Percentiles rank a stretch among this genome's conserved stretches.
phyloP scores from a whole-genome alignment of 2,329 filamentous ascomycete species.

The Cladophialophora bantiana region DNA sequence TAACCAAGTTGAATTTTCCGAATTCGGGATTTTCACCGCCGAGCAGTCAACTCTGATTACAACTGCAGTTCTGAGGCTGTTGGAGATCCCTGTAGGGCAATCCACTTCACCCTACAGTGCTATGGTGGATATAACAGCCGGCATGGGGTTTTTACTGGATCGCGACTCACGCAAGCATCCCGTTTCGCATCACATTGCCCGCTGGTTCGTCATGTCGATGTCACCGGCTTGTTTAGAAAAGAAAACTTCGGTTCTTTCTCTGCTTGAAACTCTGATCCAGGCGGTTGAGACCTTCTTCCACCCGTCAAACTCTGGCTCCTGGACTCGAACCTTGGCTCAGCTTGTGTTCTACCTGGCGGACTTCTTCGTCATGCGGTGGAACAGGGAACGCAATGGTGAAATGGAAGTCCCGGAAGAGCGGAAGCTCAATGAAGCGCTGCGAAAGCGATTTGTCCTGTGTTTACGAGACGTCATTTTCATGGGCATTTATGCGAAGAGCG shows the following conservation, averaged over 20 bases:
- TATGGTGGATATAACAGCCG: constrained; percentile 80
- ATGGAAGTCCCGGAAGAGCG: constrained; percentile 83
- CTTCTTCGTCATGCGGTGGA: constrained; percentile 97
- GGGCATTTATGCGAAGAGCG: constrained; percentile 96
- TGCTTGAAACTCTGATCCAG: constrained; percentile 88
- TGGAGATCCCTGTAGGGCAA: constrained; percentile 96
- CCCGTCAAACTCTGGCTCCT: constrained; percentile 90
- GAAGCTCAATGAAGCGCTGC: constrained; percentile 79
- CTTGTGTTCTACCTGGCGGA: constrained; percentile 91
- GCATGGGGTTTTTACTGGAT: constrained; percentile 84
- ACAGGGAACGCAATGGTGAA: constrained; percentile 90
- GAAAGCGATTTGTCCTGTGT: constrained; percentile 85
- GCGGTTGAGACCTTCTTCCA: constrained; percentile 99
- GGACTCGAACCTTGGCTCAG: constrained; percentile 90
- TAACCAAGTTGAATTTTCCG: constrained; percentile 76
- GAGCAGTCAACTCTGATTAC: constrained; percentile 94
- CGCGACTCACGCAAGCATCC: constrained; percentile 94
- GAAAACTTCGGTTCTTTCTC: constrained; percentile 80
- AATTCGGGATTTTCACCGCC: constrained; percentile 88
- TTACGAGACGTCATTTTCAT: constrained; percentile 95
- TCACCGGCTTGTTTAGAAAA: constrained; percentile 81
- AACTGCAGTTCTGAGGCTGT: constrained; percentile 83
- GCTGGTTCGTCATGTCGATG: constrained; percentile 91
- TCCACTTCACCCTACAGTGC: constrained; percentile 88
- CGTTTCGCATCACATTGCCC: constrained; percentile 85